phyloP scores from a whole-genome alignment of 176 grass and related monocot species.

The Ananas comosus region DNA sequence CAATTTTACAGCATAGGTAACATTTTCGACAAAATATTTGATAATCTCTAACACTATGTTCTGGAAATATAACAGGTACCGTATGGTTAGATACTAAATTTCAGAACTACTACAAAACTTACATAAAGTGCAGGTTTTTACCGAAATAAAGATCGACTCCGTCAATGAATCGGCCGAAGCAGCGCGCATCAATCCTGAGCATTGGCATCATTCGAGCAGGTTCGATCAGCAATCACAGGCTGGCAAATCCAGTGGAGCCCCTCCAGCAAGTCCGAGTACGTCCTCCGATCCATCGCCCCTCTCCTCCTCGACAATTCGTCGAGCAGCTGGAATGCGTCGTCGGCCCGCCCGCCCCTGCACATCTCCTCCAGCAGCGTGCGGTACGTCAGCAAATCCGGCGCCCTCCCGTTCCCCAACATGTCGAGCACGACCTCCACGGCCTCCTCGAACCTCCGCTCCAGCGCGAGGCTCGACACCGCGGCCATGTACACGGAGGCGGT shows the following conservation, averaged over 20 bases:
- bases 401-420: slow-evolving; percentile 54
- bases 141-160: no score
- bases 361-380: slow-evolving; percentile 85
- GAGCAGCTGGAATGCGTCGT: slow-evolving; percentile 58
- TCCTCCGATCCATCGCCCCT: slow-evolving; percentile 46
- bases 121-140: no score
- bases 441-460: slow-evolving; percentile 74
- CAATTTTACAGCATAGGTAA: no score
- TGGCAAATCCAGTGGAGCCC: slow-evolving; percentile 90
- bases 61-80: no score
- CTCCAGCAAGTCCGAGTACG: slow-evolving; percentile 73
- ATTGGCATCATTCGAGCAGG: no score
- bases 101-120: no score
- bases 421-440: slow-evolving; percentile 49
- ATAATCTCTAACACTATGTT: no score
- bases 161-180: no score
- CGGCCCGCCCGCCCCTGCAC: slow-evolving; percentile 50
- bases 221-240: not conserved
- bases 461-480: slow-evolving; percentile 37
- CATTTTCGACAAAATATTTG: no score
- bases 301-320: slow-evolving; percentile 47
- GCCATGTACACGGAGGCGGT: slow-evolving; percentile 64
- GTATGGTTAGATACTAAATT: no score
- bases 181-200: no score
- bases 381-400: slow-evolving; percentile 76